Base-by-base conservation (phyloP, 352 stramenopile species). In the Pythium angustatum region DNA sequence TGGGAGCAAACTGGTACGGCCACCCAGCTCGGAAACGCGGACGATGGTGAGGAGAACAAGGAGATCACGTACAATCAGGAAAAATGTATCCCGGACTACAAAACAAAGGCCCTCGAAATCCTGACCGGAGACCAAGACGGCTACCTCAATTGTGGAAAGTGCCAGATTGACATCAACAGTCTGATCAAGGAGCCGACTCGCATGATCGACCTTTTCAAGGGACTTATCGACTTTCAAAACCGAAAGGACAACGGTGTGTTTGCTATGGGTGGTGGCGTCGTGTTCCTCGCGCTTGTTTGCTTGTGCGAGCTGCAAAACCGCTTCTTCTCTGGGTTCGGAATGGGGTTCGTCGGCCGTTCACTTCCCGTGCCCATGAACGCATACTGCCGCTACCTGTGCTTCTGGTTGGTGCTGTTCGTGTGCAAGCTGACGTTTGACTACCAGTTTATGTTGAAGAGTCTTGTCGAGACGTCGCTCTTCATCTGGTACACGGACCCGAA, bases 351-450 rank as follows among this genome's bases (percentile, higher is more conserved):
- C 7, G 86, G 86, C 21, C 83, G 86, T 3, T 91, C 83, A n/a
- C 64, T 95, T 0, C 81, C 81, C 5, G 86, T 95, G 26, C 86
- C 85, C 14, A 74, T 90, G 61, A 73, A 74, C 24, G 78, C 64
- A 9, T 92, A 85, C 60, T 91, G 81, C 45, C 84, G 84, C 14
- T 95, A 95, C 73, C 68, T 76, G 52, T 95, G 86, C 68, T 95
- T 95, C 48, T 95, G 84, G 86, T 26, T 95, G 5, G 56, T 91
- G 12, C 38, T 95, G 48, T 90, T 91, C 61, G 1, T 77, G 5
- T 74, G 82, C 68, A 95, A 95, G 60, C 64, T 95, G 17, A 84
- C 72, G 15, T 93, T 95, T 67, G 84, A 92, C 59, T 95, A 95
- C 73, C 83, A 93, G 70, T 92, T 90, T 34, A 90, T 95, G 74